Conservation (phyloP, 176 grass and related monocot species). For the Juncus effusus region DNA sequence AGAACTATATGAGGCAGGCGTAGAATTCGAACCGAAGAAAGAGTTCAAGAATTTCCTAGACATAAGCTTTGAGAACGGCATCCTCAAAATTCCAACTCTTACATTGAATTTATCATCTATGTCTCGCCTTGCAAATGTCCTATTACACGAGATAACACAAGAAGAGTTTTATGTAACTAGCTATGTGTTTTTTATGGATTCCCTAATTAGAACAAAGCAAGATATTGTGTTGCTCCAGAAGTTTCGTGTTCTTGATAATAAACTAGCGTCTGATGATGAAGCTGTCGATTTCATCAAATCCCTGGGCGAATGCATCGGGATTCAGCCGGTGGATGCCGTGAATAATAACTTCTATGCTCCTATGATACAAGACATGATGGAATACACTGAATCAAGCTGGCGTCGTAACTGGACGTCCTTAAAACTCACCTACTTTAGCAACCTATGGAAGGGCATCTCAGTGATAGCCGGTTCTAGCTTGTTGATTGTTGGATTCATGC, state of each 20-base stretch:
- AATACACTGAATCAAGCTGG: constrained; percentile 9
- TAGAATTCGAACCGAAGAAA: constrained; percentile 25
- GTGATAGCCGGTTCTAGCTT: constrained; percentile 9
- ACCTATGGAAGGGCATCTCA: constrained; percentile 10
- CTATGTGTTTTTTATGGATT: constrained; percentile 23
- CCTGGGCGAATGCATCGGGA: constrained; percentile 8
- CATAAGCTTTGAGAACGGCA: constrained; percentile 6
- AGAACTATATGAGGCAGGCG: constrained; percentile 17
- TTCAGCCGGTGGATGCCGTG: too few relatives aligned
- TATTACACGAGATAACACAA: too few relatives aligned
- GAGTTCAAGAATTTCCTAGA: background rate
- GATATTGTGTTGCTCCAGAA: constrained; percentile 21
- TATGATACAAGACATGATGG: background rate
- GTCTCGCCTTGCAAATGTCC: background rate
- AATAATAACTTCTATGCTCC: background rate
- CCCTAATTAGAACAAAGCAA: background rate
- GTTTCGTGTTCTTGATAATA: constrained; percentile 17
- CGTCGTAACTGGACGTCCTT: constrained; percentile 6
- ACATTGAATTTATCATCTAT: background rate
- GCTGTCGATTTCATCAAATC: constrained; percentile 16
- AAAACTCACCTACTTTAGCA: constrained; percentile 22
- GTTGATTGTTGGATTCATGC: too few relatives aligned
- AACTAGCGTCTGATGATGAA: constrained; percentile 18
- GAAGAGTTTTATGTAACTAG: background rate
- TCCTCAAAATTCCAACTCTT: constrained; percentile 1